Base-by-base conservation (phyloP, 768 basidiomycete genomes). In the Suillus spraguei region DNA sequence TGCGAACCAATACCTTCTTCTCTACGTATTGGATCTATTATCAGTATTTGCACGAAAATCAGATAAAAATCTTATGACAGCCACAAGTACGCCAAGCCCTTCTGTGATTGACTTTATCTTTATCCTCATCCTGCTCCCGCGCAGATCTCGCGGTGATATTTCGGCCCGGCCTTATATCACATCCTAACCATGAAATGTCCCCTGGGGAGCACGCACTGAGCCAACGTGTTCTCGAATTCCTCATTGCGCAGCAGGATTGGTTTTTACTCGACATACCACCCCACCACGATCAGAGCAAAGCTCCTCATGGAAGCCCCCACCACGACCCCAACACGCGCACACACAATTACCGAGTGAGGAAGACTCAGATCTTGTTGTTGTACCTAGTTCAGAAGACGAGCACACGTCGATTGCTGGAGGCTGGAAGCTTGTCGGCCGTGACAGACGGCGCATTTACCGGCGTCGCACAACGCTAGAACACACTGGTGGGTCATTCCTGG, bases 121-220 rank as follows among this genome's bases (percentile, higher is more conserved):
- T 42, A 36, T 38, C 46, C 20, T 13, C 60, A 60, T 52, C 55
- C 35, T 24, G 47, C 16, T 52, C 24, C 44, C 16, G 7, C 63
- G 55, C 39, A 94, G 97, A 99, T 78, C 87, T 99, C 22, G 97
- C 97, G 20, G 91, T 97, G 53, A 97, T 99, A 67, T 99, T 99
- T 77, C 92, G 95, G 63, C 97, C 97, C 0, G 97, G 96, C 20
- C 80, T 99, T 5, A 88, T 99, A 64, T 92, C 94, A 10, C 94
- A 95, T 73, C 92, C 95, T 2, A 77, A 82, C 28, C 95, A 98
- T 71, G 92, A 94, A 70, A 86, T 96, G 81, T 86, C 85, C 7
- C 95, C 95, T 0, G 78, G 84, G 53, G 94, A 97, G 71, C 95
- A 98, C 77, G 85, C 87, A 10, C 83, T 94, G 9, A 94, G 91